phyloP scores from a whole-genome alignment of 208 protist genomes.

The Acanthamoeba royreba region DNA sequence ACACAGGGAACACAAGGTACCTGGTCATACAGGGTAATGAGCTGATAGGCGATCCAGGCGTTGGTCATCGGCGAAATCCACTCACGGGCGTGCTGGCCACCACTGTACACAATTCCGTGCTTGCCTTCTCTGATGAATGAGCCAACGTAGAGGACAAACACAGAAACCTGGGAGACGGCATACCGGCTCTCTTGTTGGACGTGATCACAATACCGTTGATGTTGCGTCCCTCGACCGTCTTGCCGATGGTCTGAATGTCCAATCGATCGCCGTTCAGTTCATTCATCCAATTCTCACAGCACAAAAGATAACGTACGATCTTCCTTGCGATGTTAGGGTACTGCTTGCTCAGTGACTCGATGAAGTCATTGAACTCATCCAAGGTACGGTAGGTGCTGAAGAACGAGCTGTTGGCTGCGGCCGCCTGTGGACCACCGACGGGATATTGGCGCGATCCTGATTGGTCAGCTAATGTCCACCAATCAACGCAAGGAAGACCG shows the following conservation, averaged over 20 bases:
- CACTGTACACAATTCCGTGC: neutral
- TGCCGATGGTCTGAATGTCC: neutral
- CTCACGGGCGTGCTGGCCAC: slow-evolving; percentile 59
- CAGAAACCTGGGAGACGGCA: neutral
- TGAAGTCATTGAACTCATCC: slow-evolving; percentile 26
- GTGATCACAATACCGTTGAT: neutral
- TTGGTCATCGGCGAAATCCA: slow-evolving; percentile 57
- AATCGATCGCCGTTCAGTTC: neutral
- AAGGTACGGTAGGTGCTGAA: neutral
- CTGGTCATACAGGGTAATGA: slow-evolving; percentile 37
- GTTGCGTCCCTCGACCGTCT: neutral
- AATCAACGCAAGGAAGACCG: neutral
- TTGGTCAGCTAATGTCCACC: neutral
- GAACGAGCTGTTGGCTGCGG: neutral
- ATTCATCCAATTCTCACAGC: neutral
- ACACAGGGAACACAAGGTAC: neutral
- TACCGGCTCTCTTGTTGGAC: neutral
- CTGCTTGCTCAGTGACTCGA: neutral
- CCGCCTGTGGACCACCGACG: too few species aligned
- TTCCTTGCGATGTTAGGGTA: neutral
- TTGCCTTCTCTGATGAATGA: neutral
- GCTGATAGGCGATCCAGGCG: slow-evolving; percentile 47
- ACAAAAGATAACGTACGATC: neutral
- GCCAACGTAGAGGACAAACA: neutral
- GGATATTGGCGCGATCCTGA: too few species aligned